These are phyloP conservation scores for Solanum hybrid DNA, from an alignment of 305 asterid species.

Conservation along the genomic window DNA sequence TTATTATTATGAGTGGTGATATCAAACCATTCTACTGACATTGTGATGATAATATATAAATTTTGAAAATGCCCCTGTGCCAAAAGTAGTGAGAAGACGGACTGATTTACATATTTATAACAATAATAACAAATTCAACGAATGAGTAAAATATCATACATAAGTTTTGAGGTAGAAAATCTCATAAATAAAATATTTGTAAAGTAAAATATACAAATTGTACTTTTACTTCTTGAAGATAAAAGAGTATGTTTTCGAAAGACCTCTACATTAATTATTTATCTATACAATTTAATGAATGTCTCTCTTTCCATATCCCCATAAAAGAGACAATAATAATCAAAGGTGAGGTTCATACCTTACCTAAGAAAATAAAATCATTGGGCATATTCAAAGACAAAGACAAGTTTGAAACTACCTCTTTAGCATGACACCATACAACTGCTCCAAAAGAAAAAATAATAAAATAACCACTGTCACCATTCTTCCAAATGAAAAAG, in stretches of 20 bases:
- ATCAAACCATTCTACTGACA: neutral
- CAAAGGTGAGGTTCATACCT: conserved; percentile 3
- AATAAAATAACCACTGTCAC: neutral
- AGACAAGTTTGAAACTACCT: conserved; percentile 4
- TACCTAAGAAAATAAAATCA: neutral
- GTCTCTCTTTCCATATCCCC: neutral
- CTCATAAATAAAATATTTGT: no score
- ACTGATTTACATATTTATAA: neutral
- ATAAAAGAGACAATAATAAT: neutral
- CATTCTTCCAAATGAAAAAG: conserved; percentile 24
- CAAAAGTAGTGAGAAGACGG: neutral
- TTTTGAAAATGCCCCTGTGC: neutral
- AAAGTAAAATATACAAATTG: no score
- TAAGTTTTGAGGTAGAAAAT: neutral
- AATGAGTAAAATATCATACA: no score
- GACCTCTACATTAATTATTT: neutral
- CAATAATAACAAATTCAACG: no score
- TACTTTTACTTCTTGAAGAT: neutral
- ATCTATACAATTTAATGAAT: neutral
- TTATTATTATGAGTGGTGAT: neutral
- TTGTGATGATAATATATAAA: neutral
- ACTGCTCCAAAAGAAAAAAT: neutral
- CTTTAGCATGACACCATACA: conserved; percentile 7
- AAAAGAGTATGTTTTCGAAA: neutral
- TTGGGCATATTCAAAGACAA: conserved; percentile 3